Evolutionary conservation across 176 grass and related monocot species (phyloP), one percentile per base, ranked within the genome.

Genomic region (Lolium multiflorum): DNA sequence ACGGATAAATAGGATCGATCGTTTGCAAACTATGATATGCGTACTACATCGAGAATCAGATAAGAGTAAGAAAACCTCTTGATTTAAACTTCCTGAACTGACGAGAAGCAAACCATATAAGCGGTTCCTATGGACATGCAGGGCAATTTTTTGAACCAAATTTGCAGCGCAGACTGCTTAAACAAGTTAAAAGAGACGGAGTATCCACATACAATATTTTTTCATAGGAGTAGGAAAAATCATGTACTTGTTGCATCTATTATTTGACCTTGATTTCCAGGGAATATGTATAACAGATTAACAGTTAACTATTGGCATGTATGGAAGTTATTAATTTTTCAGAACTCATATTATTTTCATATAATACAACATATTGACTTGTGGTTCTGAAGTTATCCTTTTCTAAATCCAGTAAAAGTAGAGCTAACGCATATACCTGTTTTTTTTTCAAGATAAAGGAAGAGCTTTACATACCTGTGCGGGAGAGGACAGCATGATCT

Each of bases 21-120:
- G 31, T 75, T 75, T 74, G 16, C 44, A 74, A 51, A 74, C 46
- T 74, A 74, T 74, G 46, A 15, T n/a, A 71, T 71, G 67, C 37
- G n/a, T 71, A 71, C 38, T 52, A 31, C 72, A 75, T 75, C 5
- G 12, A 48, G 71, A 74, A 74, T 49, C 71, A 44, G 41, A 44
- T 7, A 44, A 44, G 15, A 49, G 46, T 9, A 16, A 26, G 22
- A 26, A 51, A 26, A 50, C 22, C 1, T 74, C 46, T 28, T 22
- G 46, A 17, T 51, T 74, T 17, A 74, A 7, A 74, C 21, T 9
- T 24, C 7, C 46, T 10, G 13, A 49, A 2, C 14, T 16, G 46
- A 51, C 46, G 7, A 17, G 71, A 51, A 74, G 51, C 46, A 74
- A 74, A 25, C 71, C 46, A 25, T 49, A 74, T 25, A 50, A 74